Evolutionary conservation across 352 stramenopile genomes (phyloP).

Genomic region (Globisporangium nagaii): DNA sequence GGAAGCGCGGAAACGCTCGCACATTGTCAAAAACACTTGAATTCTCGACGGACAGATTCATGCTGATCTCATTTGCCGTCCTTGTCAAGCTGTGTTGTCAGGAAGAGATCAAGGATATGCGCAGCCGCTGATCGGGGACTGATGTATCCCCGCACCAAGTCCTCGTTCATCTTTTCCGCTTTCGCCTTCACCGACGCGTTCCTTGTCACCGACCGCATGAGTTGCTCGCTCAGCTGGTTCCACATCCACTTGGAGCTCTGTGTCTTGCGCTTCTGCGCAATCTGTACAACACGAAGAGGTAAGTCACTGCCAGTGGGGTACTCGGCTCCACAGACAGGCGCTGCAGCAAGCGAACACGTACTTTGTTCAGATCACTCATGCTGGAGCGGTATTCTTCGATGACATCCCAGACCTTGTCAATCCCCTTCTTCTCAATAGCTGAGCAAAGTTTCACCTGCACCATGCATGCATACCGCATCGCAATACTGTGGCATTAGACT

Average conservation of each 20-base stretch:
- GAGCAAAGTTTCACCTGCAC: constrained; percentile 68
- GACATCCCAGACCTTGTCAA: constrained; percentile 69
- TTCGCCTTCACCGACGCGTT: constrained; percentile 37
- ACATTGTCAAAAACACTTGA: too few species aligned
- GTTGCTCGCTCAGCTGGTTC: constrained; percentile 73
- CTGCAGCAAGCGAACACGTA: constrained; percentile 6
- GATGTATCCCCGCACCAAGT: constrained; percentile 57
- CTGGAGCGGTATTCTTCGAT: constrained; percentile 51
- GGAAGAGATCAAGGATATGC: constrained; percentile 55
- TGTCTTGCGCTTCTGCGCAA: constrained; percentile 56
- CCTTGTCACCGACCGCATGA: constrained; percentile 57
- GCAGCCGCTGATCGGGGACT: constrained; percentile 58
- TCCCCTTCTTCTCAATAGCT: constrained; percentile 53
- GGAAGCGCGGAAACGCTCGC: too few species aligned
- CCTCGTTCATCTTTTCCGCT: constrained; percentile 51
- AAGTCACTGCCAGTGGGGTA: background rate
- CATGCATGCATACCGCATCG: background rate
- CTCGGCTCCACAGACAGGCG: background rate
- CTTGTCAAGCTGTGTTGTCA: constrained; percentile 35
- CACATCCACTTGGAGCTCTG: constrained; percentile 82
- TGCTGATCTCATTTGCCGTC: constrained; percentile 11
- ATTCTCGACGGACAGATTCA: background rate
- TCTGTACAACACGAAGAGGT: constrained; percentile 16
- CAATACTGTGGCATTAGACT: background rate
- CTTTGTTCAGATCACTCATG: constrained; percentile 57